Evolutionary conservation across 345 rosid species (phyloP), one percentile per base, ranked within the genome.

Genomic region (Eucalyptus shirleyi): DNA sequence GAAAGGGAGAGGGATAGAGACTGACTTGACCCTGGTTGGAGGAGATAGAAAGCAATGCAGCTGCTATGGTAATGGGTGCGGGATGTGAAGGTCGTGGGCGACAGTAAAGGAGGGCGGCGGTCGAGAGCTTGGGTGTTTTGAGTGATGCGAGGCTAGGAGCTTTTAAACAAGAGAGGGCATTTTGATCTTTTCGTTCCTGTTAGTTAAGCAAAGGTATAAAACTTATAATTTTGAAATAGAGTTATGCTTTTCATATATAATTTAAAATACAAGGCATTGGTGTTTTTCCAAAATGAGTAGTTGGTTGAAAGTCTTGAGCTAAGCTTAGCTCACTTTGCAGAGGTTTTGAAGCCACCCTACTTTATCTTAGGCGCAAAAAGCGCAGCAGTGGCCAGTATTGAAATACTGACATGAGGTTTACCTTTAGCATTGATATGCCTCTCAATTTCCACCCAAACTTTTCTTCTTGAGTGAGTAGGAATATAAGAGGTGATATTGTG

Each of bases 341-440:
- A 21, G 26, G 26, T 21, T 53, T 53, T 53, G 11, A 53, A 21
- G 59, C 59, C 11, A 53, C 59, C 59, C 1, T 53, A 19, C 9
- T 53, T 53, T n/a, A n/a, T n/a, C n/a, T n/a, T n/a, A n/a, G n/a
- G n/a, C n/a, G n/a, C n/a, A n/a, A n/a, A n/a, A n/a, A n/a, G n/a
- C n/a, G n/a, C n/a, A n/a, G n/a, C n/a, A n/a, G n/a, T n/a, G n/a
- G n/a, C n/a, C 10, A 53, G 0, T 53, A 53, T 21, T 53, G 5
- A 53, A 21, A 2, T 53, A 53, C 2, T 53, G 0, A 53, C 11
- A 8, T 2, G 26, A 53, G 10, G 11, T 53, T 8, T 53, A 53
- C 24, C 5, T 53, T 53, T 19, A 53, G 0, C 5, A 0, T 0
- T 0, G 5, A 53, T 53, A 21, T 8, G 0, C 0, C 59, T 0